These are phyloP conservation scores for Salix arbutifolia DNA, from an alignment of 345 rosid species.

Conservation along the genomic window DNA sequence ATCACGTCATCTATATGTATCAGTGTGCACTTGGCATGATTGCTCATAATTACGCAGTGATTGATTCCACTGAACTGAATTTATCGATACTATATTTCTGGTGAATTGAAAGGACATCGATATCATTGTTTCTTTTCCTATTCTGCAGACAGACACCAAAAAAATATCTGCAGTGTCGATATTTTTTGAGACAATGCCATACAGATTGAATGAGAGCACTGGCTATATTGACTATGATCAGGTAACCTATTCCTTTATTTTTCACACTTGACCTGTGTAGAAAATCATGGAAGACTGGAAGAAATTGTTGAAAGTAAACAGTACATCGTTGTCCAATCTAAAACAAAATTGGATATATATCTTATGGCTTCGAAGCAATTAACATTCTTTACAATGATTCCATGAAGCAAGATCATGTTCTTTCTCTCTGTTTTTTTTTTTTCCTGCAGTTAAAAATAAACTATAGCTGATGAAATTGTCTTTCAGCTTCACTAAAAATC, in stretches of 20 bases:
- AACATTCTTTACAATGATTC: neutral
- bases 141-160: constrained; percentile 92
- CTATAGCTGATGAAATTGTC: neutral
- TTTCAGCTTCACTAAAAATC: neutral
- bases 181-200: constrained; percentile 99
- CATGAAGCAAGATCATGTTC: neutral
- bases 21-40: neutral
- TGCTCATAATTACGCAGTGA: neutral
- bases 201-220: constrained; percentile 88
- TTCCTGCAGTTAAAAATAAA: too few species aligned
- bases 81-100: neutral
- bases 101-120: neutral
- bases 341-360: neutral
- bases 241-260: constrained; percentile 35
- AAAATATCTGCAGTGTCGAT: constrained; percentile 97
- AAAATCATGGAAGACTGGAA: neutral
- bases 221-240: constrained; percentile 96
- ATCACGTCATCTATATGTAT: neutral
- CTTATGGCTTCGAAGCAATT: neutral
- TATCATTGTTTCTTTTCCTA: constrained; percentile 7
- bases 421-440: too few species aligned
- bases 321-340: neutral
- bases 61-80: neutral
- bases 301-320: neutral
- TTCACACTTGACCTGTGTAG: neutral